A percentile compares a stretch with the other conserved stretches of the same genome.
Evolutionary conservation across 306 rosid genomes (phyloP).

Genomic region (Rosa multiflora): DNA sequence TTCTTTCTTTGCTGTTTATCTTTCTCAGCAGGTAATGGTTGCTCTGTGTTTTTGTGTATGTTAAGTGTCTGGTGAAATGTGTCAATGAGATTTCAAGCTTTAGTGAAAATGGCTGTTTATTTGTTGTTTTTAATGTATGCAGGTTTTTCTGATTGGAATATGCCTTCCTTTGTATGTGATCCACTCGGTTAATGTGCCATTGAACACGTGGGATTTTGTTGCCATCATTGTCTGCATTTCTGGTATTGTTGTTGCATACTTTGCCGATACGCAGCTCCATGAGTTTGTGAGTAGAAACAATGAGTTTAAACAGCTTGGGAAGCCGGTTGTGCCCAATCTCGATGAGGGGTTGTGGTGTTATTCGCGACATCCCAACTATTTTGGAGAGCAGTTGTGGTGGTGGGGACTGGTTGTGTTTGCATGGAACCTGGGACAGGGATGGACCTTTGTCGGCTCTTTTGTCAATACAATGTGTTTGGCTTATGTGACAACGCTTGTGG

Average conservation of each 20-base stretch:
- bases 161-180: conserved; percentile 70
- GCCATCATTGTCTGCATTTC: conserved; percentile 49
- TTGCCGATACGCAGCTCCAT: conserved; percentile 79
- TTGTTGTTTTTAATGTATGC: conserved; percentile 22
- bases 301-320: conserved; percentile 54
- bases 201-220: conserved; percentile 62
- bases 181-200: conserved; percentile 58
- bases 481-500: conserved; percentile 84
- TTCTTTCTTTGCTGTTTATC: conserved; percentile 79
- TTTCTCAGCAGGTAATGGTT: conserved; percentile 70
- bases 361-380: conserved; percentile 82
- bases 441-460: conserved; percentile 69
- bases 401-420: conserved; percentile 79
- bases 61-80: conserved; percentile 34
- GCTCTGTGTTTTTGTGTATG: neutral
- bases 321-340: conserved; percentile 48
- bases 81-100: conserved; percentile 7
- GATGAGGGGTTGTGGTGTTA: conserved; percentile 79
- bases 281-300: conserved; percentile 59
- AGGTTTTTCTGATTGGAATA: conserved; percentile 72
- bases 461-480: conserved; percentile 72
- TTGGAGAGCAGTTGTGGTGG: conserved; percentile 97
- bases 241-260: conserved; percentile 75
- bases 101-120: conserved; percentile 8
- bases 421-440: conserved; percentile 69